Base-by-base conservation (phyloP, 768 basidiomycete species). In the Amanita jacksonii region DNA sequence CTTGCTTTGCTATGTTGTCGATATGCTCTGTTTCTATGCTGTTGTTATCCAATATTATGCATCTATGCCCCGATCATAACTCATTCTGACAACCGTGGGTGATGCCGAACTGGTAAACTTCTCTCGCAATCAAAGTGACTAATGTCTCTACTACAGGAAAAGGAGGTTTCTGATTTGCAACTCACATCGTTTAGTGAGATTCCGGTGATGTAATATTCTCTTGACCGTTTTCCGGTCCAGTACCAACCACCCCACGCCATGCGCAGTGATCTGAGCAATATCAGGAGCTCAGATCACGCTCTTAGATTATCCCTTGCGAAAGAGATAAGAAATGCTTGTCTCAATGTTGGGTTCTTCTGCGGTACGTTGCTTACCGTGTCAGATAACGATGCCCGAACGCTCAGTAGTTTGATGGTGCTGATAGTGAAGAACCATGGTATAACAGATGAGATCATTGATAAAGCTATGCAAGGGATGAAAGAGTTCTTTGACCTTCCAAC, bases 331-430 rank as follows among this genome's bases (percentile, higher is more conserved):
- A 70, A 84, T 51, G 88, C 89, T 0, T 89, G 85, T 51, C 77
- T 86, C 44, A 71, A 76, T 41, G 85, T 86, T 5, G 89, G 89
- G 1, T 91, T 93, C 57, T 85, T 92, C 59, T 92, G 90, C 53
- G 74, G 83, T 84, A 49, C n/a, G n/a, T n/a, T n/a, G 15, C 65
- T 37, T n/a, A n/a, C n/a, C n/a, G n/a, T n/a, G n/a, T n/a, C n/a
- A n/a, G n/a, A n/a, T n/a, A n/a, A n/a, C 1, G 4, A 24, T 19
- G 19, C 5, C 12, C 24, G 32, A 5, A 32, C 8, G 16, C 8
- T 9, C 22, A 30, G n/a, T 23, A 37, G 32, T 8, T 32, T 30
- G 24, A 3, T 20, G 37, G 15, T 38, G 31, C 1, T 41, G 13
- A n/a, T 56, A 90, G 84, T 87, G 13, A 73, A 65, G 54, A 87